Base-by-base conservation (phyloP, 208 protist species). In the Herpetomonas samuelpessoai region DNA sequence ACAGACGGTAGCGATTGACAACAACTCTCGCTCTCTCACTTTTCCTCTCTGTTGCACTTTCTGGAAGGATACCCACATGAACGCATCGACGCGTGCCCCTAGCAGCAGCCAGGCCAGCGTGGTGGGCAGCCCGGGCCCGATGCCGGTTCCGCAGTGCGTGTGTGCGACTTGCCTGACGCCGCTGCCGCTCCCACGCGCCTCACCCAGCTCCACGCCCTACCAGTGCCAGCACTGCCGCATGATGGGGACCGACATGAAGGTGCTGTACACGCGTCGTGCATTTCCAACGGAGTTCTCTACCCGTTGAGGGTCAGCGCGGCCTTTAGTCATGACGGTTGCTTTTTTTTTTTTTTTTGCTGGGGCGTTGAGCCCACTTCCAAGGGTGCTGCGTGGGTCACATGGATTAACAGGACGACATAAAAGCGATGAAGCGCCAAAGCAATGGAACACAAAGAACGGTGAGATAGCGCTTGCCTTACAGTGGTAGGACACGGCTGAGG, bases 181-280 rank as follows among this genome's bases (percentile, higher is more conserved):
- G 10, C 48, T 86, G 25, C 58, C 67, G 22, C 72, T 91, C 24
- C 89, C 89, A 1, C 74, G 85, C 10, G 57, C 87, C 9, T 71
- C 76, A 21, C 54, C 74, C 9, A 71, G 64, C 16, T 73, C 71
- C 41, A 78, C 76, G 22, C 74, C 81, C 10, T 86, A 87, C 74
- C 88, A 92, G 62, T 95, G 88, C 58, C 73, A 78, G 16, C 75
- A 92, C 55, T 95, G 88, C 44, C 71, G 83, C 7, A 74, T 92
- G 76, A 69, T 74, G n/a, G 86, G 85, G 3, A 64, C 63, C 35
- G 88, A 95, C 39, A 76, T 83, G 24, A 92, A 92, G 68, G 58
- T 92, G 39, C 70, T 95, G 12, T 92, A 93, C 71, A 89, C 76
- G 0, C 56, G 74, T 6, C 79, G 88, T 31, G 74, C 81, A 1